Percentiles rank a stretch among this genome's conserved stretches.
phyloP scores from a whole-genome alignment of 352 stramenopile species.

The Blastocystis hominis region DNA sequence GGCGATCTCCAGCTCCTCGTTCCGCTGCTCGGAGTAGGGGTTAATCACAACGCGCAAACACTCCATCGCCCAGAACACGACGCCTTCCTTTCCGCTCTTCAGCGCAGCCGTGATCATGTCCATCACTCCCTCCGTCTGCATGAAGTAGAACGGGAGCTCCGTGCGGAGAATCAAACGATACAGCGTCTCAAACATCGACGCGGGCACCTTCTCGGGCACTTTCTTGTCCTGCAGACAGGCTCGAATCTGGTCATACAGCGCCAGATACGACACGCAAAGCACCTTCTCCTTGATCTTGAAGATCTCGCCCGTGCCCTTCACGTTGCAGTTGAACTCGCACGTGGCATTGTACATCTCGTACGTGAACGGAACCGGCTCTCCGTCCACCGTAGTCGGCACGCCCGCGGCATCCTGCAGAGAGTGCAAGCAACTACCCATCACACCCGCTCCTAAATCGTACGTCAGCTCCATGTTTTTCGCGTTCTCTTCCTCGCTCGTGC shows the following conservation, averaged over 20 bases:
- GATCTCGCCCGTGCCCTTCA: conserved; percentile 71
- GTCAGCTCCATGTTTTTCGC: conserved; percentile 55
- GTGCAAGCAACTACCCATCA: conserved; percentile 36
- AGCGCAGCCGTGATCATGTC: conserved; percentile 72
- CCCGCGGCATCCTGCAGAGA: conserved; percentile 11
- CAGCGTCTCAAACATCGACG: conserved; percentile 72
- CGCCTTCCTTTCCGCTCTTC: conserved; percentile 72
- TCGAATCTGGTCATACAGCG: conserved; percentile 72
- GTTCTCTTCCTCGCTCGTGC: conserved; percentile 44
- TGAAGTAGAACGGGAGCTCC: conserved; percentile 74
- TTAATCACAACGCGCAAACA: conserved; percentile 17
- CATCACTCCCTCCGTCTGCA: conserved; percentile 69
- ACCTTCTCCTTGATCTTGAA: conserved; percentile 74
- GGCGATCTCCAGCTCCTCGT: conserved; percentile 60
- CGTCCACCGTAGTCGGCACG: conserved; percentile 13
- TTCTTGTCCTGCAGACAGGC: conserved; percentile 69
- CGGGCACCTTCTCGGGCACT: conserved; percentile 67
- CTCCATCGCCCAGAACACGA: conserved; percentile 69
- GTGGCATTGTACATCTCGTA: conserved; percentile 59
- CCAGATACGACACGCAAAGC: conserved; percentile 70
- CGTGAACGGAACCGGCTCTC: conserved; percentile 11
- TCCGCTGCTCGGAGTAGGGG: conserved; percentile 64
- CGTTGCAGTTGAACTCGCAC: conserved; percentile 78
- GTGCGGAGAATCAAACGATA: conserved; percentile 75
- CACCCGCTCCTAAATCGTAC: not conserved